Conservation (phyloP, 2,329 filamentous ascomycete genomes). For the Tolypocladium ovalisporum region DNA sequence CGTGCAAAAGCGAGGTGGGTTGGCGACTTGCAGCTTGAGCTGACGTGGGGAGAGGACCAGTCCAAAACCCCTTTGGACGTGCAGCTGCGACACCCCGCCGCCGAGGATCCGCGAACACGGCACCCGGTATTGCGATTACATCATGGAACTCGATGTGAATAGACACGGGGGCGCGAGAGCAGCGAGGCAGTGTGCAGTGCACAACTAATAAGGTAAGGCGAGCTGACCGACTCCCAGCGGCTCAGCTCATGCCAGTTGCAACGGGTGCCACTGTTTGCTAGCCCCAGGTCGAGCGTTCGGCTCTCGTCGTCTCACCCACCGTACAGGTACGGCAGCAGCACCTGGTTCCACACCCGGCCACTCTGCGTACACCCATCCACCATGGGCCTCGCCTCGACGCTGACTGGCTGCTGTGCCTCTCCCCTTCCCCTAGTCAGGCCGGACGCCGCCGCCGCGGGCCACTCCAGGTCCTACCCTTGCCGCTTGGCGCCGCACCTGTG, state of each 20-base stretch:
- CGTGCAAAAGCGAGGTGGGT: neutral
- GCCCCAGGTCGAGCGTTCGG: constrained; percentile 1
- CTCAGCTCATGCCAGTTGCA: neutral
- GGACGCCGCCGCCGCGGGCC: constrained; percentile 1
- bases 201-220: neutral
- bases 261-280: neutral
- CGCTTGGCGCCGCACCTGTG: constrained; percentile 2
- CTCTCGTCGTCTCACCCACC: constrained; percentile 5
- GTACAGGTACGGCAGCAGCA: neutral
- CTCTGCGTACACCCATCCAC: constrained; percentile 3
- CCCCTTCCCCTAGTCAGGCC: constrained; percentile 1
- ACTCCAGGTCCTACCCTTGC: neutral
- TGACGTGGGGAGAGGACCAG: neutral
- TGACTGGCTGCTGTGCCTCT: neutral
- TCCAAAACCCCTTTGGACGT: neutral
- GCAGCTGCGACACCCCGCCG: neutral
- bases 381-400: too few species aligned
- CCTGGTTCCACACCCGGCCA: neutral
- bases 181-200: neutral
- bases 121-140: neutral
- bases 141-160: neutral
- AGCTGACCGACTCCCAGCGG: constrained; percentile 2
- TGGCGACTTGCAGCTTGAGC: neutral
- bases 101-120: neutral
- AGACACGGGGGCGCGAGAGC: neutral